Evolutionary conservation across 306 rosid species (phyloP), one percentile per base, ranked within the genome.

Genomic region (Quercus glauca): DNA sequence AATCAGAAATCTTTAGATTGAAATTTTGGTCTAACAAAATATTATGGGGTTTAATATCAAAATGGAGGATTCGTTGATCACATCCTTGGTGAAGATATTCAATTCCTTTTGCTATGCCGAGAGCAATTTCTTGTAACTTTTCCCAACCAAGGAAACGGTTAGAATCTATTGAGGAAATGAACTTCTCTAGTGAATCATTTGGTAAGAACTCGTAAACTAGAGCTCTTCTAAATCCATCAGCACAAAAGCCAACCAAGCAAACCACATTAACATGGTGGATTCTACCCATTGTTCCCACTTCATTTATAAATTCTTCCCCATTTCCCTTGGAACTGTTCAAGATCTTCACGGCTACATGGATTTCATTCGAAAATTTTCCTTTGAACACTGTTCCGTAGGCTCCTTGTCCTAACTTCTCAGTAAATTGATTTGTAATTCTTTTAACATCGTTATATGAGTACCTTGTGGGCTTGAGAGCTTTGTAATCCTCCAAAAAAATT

Each of bases 121-220:
- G 15, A 43, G 85, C 80, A 18, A 86, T 83, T 10, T 69, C 76
- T 25, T 70, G 79, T 19, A 83, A 26, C 73, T 80, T 86, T 25
- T 74, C 53, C 89, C 87, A 84, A 19, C 84, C 84, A 9, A 83
- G 84, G 58, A 73, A 79, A 23, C 17, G 29, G 21, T 77, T 74
- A 5, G 21, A 43, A 49, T 80, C 82, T 14, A 65, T 55, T 29
- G 89, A 73, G 4, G 84, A 20, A 68, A 77, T 80, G 75, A 73
- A 77, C 26, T 80, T 83, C 45, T 86, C 79, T 55, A 86, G 74
- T 25, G 51, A 43, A 43, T 43, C 51, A 43, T 43, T 43, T 43
- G 51, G 84, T 13, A 65, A 37, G 37, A 73, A 63, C 12, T 77
- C 85, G 21, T 82, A 82, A 35, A 78, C 86, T 69, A 82, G 26